Conservation (phyloP, 495 filamentous ascomycete genomes). For the Cladorrhinum samala region DNA sequence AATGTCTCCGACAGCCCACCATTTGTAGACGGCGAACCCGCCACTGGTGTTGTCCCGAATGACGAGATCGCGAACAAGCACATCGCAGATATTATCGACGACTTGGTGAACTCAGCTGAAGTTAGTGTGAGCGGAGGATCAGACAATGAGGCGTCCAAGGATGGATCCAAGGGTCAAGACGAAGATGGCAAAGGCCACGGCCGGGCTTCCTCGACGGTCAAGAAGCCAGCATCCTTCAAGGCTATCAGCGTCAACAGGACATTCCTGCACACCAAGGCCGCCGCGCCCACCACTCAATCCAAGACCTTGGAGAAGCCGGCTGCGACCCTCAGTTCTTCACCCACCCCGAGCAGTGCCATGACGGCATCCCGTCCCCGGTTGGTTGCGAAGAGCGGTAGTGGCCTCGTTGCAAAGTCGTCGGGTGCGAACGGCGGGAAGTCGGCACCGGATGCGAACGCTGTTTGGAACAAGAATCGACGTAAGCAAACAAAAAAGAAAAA, state of each 20-base stretch:
- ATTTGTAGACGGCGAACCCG: slow-evolving; percentile 38
- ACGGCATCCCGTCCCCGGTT: slow-evolving; percentile 43
- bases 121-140: slow-evolving; percentile 59
- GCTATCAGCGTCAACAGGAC: slow-evolving; percentile 90
- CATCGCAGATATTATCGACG: slow-evolving; percentile 45
- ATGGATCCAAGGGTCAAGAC: slow-evolving; percentile 41
- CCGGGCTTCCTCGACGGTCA: slow-evolving; percentile 62
- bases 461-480: slow-evolving; percentile 99
- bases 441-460: slow-evolving; percentile 59
- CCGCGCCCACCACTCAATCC: slow-evolving; percentile 34
- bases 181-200: slow-evolving; percentile 52
- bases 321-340: slow-evolving; percentile 26
- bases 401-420: slow-evolving; percentile 43
- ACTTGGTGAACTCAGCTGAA: slow-evolving; percentile 47
- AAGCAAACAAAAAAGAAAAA: slow-evolving; percentile 10
- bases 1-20: slow-evolving; percentile 37
- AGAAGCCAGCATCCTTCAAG: slow-evolving; percentile 86
- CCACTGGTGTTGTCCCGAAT: slow-evolving; percentile 18
- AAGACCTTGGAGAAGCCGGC: slow-evolving; percentile 48
- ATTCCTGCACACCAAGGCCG: slow-evolving; percentile 56
- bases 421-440: slow-evolving; percentile 52
- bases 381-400: slow-evolving; percentile 49
- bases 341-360: slow-evolving; percentile 35
- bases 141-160: slow-evolving; percentile 59
- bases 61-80: slow-evolving; percentile 46